Evolutionary conservation across 129 eudicot genomes (phyloP), one percentile per base, ranked within the genome.

Genomic region (Logfia minima): DNA sequence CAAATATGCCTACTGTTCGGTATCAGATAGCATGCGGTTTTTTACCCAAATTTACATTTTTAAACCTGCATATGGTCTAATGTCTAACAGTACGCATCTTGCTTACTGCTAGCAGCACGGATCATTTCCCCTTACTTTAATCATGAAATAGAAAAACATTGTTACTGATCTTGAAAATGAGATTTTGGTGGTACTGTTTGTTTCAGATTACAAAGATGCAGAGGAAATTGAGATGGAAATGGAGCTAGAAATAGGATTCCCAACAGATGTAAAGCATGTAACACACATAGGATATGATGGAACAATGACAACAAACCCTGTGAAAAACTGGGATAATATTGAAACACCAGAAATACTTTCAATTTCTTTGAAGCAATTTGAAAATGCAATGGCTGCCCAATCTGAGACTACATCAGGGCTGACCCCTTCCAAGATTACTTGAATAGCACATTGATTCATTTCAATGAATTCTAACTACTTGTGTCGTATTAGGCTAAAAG

Each of bases 271-370:
- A 83, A 90, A 90, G 83, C 98, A 92, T 83, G 87, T 92, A 0
- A 76, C 89, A 7, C 98, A 92, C 85, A 92, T 92, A 77, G 98
- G 98, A 80, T 86, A 86, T 81, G 98, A 92, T 80, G 96, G 98
- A 84, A 84, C 93, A 0, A 92, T 84, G 69, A 81, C 84, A 5
- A 83, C 82, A 18, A 90, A 86, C 53, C 83, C 86, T 5, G 53
- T 82, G 2, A 81, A 83, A 72, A 68, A 43, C 65, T 87, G 90
- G 95, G 92, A 89, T 29, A 87, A 75, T 39, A 52, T 85, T 3
- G 79, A 83, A 43, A 78, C 89, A 18, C 77, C 90, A 2, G 90
- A 87, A 80, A 59, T 86, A 2, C 75, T 78, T 69, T 81, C 88
- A 0, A 87, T 92, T 71, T 90, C 98, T 28, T 32, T 92, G 22